Conservation (phyloP, 192 early-diverging fungal species). For the Backusella luteola region DNA sequence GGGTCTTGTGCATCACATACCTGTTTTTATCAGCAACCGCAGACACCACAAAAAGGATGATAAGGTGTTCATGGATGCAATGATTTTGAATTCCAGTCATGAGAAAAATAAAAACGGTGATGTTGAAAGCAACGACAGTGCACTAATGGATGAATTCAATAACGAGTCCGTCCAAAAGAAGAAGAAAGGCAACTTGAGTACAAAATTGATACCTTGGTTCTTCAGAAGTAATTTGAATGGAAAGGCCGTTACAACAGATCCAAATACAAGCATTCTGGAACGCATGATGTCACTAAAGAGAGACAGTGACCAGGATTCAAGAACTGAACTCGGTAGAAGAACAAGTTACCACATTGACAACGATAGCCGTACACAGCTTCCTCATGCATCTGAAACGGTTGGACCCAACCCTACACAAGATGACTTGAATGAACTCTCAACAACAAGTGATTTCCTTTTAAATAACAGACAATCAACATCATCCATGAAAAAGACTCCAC, state of each 20-base stretch:
- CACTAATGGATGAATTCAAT: neutral
- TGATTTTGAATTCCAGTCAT: neutral
- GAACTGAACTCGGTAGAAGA: neutral
- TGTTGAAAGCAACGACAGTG: neutral
- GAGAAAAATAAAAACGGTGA: too few species aligned
- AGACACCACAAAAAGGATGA: neutral
- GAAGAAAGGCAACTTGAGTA: neutral
- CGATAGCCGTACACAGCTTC: neutral
- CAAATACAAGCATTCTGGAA: neutral
- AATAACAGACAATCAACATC: neutral
- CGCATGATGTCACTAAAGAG: neutral
- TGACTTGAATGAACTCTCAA: neutral
- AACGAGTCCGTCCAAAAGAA: neutral
- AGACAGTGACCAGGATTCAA: neutral
- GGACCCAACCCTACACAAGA: neutral
- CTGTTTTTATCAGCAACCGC: conserved; percentile 16
- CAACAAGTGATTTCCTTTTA: neutral
- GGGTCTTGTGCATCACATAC: conserved; percentile 27
- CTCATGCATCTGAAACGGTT: neutral
- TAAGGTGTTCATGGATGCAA: neutral
- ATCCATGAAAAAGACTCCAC: neutral
- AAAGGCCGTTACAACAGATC: neutral
- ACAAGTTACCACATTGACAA: neutral
- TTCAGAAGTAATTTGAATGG: conserved; percentile 1
- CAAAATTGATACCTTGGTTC: conserved; percentile 1